These are phyloP conservation scores for Vitis cinerea DNA, from an alignment of 164 flowering plant genomes.

Conservation along the genomic window DNA sequence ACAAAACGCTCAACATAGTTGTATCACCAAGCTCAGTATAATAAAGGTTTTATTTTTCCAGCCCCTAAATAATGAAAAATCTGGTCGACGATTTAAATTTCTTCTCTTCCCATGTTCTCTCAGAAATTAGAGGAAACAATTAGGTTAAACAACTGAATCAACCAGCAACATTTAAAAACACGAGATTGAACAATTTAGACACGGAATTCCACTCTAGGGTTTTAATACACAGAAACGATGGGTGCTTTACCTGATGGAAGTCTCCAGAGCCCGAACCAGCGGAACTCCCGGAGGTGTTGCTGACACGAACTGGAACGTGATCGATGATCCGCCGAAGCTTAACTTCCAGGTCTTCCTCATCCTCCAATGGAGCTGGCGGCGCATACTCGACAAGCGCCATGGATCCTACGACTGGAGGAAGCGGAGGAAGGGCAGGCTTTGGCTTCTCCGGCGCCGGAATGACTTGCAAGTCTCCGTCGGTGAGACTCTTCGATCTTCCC, in stretches of 20 bases:
- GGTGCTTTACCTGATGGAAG: constrained; percentile 80
- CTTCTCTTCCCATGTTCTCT: no score
- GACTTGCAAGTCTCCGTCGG: constrained; percentile 46
- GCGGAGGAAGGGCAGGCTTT: constrained; percentile 38
- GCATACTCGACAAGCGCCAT: constrained; percentile 83
- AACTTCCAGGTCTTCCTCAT: constrained; percentile 90
- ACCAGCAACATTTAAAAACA: neutral
- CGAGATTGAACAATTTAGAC: neutral
- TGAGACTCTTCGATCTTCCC: constrained; percentile 24
- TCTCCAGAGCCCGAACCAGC: constrained; percentile 99
- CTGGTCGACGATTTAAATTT: no score
- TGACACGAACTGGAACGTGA: constrained; percentile 93
- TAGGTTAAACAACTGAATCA: neutral
- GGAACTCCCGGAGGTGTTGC: constrained; percentile 97
- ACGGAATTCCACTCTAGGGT: neutral
- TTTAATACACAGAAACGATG: neutral
- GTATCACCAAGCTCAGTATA: no score
- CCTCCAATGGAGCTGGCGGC: constrained; percentile 44
- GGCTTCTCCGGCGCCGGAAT: constrained; percentile 31
- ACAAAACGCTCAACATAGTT: no score
- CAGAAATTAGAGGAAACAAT: no score
- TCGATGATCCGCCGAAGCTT: constrained; percentile 92
- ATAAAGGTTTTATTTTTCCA: no score
- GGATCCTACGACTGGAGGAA: constrained; percentile 33
- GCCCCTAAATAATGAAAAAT: no score